phyloP scores from a whole-genome alignment of 192 early-diverging fungal species.

The Gorgonomyces haynaldii region DNA sequence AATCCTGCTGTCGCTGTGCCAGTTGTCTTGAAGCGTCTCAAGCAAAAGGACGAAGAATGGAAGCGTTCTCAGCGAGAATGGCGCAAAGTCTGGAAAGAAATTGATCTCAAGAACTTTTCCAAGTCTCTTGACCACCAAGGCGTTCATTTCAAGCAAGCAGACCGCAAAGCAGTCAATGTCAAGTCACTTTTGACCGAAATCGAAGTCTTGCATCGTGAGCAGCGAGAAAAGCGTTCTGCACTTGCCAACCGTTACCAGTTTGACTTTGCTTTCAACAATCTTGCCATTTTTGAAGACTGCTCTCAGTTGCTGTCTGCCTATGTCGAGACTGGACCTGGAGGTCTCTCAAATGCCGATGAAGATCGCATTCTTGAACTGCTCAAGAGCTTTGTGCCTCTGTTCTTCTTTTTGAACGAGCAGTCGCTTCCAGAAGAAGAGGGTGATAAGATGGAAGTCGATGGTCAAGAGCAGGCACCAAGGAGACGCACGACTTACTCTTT shows the following conservation, averaged over 20 bases:
- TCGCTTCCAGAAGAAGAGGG: slow-evolving; percentile 10
- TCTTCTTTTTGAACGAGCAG: slow-evolving; percentile 42
- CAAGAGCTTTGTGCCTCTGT: slow-evolving; percentile 56
- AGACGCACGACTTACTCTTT: slow-evolving; percentile 44
- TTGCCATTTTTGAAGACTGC: slow-evolving; percentile 64
- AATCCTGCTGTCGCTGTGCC: slow-evolving; percentile 88
- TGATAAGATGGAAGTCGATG: slow-evolving; percentile 3
- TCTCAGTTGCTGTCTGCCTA: slow-evolving; percentile 61
- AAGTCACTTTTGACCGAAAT: slow-evolving; percentile 79
- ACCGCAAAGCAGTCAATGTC: slow-evolving; percentile 66
- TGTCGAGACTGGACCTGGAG: slow-evolving; percentile 51
- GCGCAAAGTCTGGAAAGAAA: slow-evolving; percentile 95
- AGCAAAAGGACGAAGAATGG: slow-evolving; percentile 99
- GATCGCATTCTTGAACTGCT: slow-evolving; percentile 68
- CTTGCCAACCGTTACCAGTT: slow-evolving; percentile 58
- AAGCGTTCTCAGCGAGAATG: slow-evolving; percentile 81
- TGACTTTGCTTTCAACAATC: slow-evolving; percentile 65
- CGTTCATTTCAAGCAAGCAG: slow-evolving; percentile 73
- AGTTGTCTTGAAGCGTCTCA: slow-evolving; percentile 83
- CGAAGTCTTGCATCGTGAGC: slow-evolving; percentile 72
- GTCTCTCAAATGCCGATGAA: slow-evolving; percentile 49
- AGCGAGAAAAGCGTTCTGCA: slow-evolving; percentile 43
- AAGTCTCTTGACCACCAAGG: slow-evolving; percentile 93
- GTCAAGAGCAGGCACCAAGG: neutral
- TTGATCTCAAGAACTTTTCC: slow-evolving; percentile 87